These are phyloP conservation scores for Nannizziopsis barbatae DNA, from an alignment of 2,329 filamentous ascomycete species.

Conservation along the genomic window DNA sequence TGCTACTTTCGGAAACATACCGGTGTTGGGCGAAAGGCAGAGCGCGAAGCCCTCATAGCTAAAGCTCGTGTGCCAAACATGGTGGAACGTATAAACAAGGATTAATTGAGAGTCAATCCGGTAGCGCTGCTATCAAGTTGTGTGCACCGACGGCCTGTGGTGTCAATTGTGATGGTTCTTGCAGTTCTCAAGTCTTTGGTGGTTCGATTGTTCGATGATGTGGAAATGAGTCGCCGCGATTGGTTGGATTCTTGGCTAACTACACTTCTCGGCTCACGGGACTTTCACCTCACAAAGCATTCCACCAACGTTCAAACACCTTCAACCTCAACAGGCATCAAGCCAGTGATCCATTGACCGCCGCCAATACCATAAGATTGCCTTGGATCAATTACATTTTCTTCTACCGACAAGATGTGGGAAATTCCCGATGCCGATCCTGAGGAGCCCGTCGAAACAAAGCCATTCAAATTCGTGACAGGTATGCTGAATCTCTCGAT, in stretches of 20 bases:
- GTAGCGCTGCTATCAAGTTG: background rate
- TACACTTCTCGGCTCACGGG: slow-evolving; percentile 13
- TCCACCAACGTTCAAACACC: slow-evolving; percentile 9
- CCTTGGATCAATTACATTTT: slow-evolving; percentile 25
- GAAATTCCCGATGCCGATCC: slow-evolving; percentile 44
- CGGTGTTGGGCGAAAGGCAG: slow-evolving; percentile 7
- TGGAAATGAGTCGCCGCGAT: slow-evolving; percentile 11
- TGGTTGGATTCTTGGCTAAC: slow-evolving; percentile 10
- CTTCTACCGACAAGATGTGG: slow-evolving; percentile 61
- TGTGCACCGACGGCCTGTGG: background rate
- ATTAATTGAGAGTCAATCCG: background rate
- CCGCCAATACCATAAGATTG: slow-evolving; percentile 22
- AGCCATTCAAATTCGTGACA: slow-evolving; percentile 99
- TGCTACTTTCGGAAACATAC: slow-evolving; percentile 5
- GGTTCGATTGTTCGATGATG: slow-evolving; percentile 9
- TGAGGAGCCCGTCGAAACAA: slow-evolving; percentile 77
- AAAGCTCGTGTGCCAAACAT: slow-evolving; percentile 9
- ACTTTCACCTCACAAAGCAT: slow-evolving; percentile 12
- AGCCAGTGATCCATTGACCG: slow-evolving; percentile 22
- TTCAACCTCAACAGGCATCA: slow-evolving; percentile 19
- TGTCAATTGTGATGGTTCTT: background rate
- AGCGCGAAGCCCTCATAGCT: slow-evolving; percentile 9
- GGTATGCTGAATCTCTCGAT: slow-evolving; percentile 50
- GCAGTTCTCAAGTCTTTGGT: background rate
- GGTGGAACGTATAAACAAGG: background rate